Base-by-base conservation (phyloP, 306 rosid species). In the Abrus pulchellus region DNA sequence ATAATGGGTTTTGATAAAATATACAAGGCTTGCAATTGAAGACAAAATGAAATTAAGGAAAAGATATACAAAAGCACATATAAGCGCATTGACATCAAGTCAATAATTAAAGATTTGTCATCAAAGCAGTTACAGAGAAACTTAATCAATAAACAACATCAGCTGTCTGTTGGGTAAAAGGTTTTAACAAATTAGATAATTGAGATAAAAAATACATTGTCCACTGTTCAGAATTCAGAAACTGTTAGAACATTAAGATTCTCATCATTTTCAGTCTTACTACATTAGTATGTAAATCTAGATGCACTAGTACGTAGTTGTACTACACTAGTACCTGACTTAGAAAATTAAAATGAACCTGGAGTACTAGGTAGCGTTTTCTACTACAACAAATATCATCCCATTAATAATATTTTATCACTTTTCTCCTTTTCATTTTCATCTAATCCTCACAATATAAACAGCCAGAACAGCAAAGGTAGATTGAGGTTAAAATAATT, bases 181-280 rank as follows among this genome's bases (percentile, higher is more conserved):
- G 33, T 12, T 49, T 8, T 14, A 57, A 71, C 33, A 5, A 5
- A 71, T 27, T 13, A 49, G 44, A 30, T 36, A 40, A 62, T 40
- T 68, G 34, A 80, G 27, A 40, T 43, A n/a, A 54, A 34, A 67
- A 68, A 45, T 44, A 68, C 49, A 67, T 28, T 6, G 8, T 56
- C 43, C 49, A 67, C 13, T 6, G 8, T 56, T 55, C 52, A 14
- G 47, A 41, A 34, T 61, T 29, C 6, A 53, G 45, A 48, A 60
- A 13, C 5, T 49, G 27, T 48, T 60, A 32, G 60, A 68, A 41
- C 9, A 20, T 20, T 57, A 13, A 12, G 48, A 54, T 30, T 53
- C 9, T 33, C 6, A 75, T 6, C 3, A 7, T 20, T 34, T 69
- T 14, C 7, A 8, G 53, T 69, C 43, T 11, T 47, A 11, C 0